Percentiles rank a stretch among this genome's conserved stretches.
phyloP scores from a whole-genome alignment of 2,329 filamentous ascomycete species.

The Dryadomyces sulphureus region DNA sequence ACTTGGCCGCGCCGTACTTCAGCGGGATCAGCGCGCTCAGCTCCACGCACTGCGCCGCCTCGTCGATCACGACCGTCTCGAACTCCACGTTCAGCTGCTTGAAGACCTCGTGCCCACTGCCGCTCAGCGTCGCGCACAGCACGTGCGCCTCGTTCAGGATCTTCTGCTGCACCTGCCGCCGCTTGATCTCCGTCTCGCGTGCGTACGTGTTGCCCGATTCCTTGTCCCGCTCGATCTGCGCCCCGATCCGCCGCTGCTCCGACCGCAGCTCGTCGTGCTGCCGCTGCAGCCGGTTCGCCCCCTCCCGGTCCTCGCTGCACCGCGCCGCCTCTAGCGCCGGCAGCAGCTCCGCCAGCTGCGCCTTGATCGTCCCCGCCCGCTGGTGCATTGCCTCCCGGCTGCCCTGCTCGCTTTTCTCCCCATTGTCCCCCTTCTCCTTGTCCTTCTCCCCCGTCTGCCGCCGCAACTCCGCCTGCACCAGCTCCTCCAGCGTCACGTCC shows the following conservation, averaged over 20 bases:
- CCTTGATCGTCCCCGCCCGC: constrained; percentile 58
- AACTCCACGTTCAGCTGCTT: constrained; percentile 89
- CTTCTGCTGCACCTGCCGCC: constrained; percentile 74
- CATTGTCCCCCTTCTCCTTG: not conserved
- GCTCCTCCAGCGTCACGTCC: constrained; percentile 85
- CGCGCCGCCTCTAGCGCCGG: constrained; percentile 56
- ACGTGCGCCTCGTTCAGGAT: constrained; percentile 85
- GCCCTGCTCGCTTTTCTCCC: constrained; percentile 28
- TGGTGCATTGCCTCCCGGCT: constrained; percentile 42
- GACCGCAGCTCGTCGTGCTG: constrained; percentile 57
- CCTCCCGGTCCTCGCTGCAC: constrained; percentile 31
- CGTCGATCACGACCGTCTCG: constrained; percentile 95
- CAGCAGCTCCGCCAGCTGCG: constrained; percentile 55
- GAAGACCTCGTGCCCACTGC: constrained; percentile 95
- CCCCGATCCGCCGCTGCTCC: constrained; percentile 63
- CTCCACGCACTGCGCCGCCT: constrained; percentile 96
- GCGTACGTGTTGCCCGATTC: constrained; percentile 70
- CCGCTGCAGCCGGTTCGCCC: constrained; percentile 46
- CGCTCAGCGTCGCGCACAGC: constrained; percentile 87
- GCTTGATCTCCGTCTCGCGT: constrained; percentile 73
- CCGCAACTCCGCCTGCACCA: constrained; percentile 53
- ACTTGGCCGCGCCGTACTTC: constrained; percentile 94
- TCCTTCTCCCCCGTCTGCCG: constrained; percentile 2
- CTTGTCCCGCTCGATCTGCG: constrained; percentile 73
- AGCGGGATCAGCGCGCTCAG: constrained; percentile 90